phyloP scores from a whole-genome alignment of 345 rosid species.

The Corchorus olitorius region DNA sequence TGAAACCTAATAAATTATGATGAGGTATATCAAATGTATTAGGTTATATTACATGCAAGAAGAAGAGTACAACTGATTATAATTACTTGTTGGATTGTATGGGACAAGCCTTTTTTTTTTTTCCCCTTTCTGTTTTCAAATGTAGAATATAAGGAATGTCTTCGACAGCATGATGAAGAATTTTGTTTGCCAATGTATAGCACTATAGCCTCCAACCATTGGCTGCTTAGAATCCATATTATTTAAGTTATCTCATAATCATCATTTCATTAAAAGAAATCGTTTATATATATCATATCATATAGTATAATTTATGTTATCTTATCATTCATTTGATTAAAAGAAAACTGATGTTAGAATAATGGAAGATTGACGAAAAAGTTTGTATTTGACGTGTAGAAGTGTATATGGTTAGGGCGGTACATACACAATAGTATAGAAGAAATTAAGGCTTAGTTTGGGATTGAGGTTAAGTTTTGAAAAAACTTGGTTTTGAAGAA shows the following conservation, averaged over 20 bases:
- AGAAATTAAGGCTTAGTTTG: too few species aligned
- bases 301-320: too few species aligned
- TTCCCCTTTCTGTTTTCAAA: not conserved
- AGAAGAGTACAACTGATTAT: not conserved
- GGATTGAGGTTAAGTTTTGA: too few species aligned
- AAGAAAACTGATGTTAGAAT: too few species aligned
- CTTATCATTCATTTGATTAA: too few species aligned
- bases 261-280: not conserved
- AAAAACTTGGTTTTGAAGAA: too few species aligned
- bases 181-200: not conserved
- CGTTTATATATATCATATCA: too few species aligned
- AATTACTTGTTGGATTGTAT: conserved; percentile 1
- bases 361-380: too few species aligned
- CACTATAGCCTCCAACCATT: conserved; percentile 4
- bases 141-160: not conserved
- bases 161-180: not conserved
- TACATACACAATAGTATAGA: too few species aligned
- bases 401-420: too few species aligned
- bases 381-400: too few species aligned
- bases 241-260: not conserved
- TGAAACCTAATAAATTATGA: not conserved
- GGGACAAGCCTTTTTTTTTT: not conserved
- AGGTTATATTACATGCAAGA: not conserved
- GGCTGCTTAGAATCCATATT: not conserved
- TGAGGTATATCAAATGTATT: too few species aligned